Evolutionary conservation across 1,284 basidiomycete species (phyloP).

Genomic region (Pyrrhoderma noxium): DNA sequence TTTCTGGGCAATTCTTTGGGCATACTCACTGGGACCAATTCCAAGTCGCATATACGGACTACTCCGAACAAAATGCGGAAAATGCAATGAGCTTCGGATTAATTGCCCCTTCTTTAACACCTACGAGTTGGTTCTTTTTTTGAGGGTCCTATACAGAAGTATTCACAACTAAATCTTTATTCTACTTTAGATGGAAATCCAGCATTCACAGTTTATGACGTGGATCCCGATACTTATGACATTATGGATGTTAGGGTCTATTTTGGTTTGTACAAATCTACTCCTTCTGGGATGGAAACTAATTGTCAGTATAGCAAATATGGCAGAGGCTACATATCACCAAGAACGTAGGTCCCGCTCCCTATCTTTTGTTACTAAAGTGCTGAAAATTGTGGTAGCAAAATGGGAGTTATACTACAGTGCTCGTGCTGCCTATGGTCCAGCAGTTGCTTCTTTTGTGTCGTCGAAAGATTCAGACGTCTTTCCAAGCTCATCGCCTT

Average conservation of each 20-base stretch:
- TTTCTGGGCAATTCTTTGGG: slow-evolving; percentile 45
- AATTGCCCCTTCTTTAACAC: slow-evolving; percentile 49
- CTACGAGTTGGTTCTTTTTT: slow-evolving; percentile 33
- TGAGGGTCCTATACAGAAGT: neutral
- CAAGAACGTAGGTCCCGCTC: slow-evolving; percentile 25
- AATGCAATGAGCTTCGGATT: slow-evolving; percentile 44
- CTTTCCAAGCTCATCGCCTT: slow-evolving; percentile 20
- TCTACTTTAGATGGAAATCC: slow-evolving; percentile 36
- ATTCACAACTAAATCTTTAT: neutral
- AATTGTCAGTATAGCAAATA: slow-evolving; percentile 25
- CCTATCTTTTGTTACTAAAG: neutral
- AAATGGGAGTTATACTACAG: slow-evolving; percentile 51
- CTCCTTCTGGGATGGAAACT: neutral
- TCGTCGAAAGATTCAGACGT: slow-evolving; percentile 1
- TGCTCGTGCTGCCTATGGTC: slow-evolving; percentile 44
- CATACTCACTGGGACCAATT: slow-evolving; percentile 49
- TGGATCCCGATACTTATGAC: slow-evolving; percentile 47
- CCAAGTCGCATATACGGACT: slow-evolving; percentile 51
- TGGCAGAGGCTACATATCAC: slow-evolving; percentile 34
- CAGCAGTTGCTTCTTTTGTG: slow-evolving; percentile 30
- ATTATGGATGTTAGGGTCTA: slow-evolving; percentile 42
- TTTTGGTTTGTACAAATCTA: slow-evolving; percentile 27
- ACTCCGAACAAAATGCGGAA: slow-evolving; percentile 36
- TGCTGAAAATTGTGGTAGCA: slow-evolving; percentile 29
- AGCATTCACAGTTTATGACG: slow-evolving; percentile 45